A percentile compares a stretch with the other conserved stretches of the same genome.
phyloP scores from a whole-genome alignment of 1,139 yeast species.

The Arxiozyma telluris region DNA sequence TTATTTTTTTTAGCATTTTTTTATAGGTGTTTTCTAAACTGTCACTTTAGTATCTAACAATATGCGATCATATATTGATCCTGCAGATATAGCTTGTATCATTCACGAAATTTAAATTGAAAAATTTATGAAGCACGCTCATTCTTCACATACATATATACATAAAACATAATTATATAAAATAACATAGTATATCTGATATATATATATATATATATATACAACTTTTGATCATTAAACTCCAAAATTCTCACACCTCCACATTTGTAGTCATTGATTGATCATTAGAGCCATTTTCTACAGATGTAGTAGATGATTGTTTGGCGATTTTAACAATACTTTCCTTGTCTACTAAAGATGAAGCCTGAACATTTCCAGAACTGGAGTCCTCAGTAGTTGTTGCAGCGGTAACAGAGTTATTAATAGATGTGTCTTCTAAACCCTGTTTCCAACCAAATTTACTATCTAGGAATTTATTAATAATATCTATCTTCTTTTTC shows the following conservation, averaged over 20 bases:
- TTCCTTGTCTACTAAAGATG: not conserved
- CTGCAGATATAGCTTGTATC: not conserved
- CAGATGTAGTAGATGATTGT: not conserved
- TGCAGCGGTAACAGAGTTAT: not conserved
- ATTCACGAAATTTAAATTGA: not conserved
- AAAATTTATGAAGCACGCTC: not conserved
- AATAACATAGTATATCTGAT: too few species aligned
- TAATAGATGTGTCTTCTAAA: not conserved
- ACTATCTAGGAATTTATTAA: conserved; percentile 15
- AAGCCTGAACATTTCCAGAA: not conserved
- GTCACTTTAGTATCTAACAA: too few species aligned
- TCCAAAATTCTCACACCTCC: not conserved
- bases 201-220: too few species aligned
- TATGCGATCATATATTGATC: too few species aligned
- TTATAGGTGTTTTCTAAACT: too few species aligned
- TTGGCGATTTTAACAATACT: too few species aligned
- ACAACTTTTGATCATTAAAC: not conserved
- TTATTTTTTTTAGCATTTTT: too few species aligned
- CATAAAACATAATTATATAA: too few species aligned
- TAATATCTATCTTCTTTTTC: conserved; percentile 17
- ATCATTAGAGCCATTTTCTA: not conserved
- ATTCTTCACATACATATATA: too few species aligned
- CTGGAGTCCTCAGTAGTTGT: not conserved
- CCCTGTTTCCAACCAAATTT: conserved; percentile 20
- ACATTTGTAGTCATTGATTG: too few species aligned